Evolutionary conservation across 2,329 filamentous ascomycete genomes (phyloP).

Genomic region (Malbranchea zuffiana): DNA sequence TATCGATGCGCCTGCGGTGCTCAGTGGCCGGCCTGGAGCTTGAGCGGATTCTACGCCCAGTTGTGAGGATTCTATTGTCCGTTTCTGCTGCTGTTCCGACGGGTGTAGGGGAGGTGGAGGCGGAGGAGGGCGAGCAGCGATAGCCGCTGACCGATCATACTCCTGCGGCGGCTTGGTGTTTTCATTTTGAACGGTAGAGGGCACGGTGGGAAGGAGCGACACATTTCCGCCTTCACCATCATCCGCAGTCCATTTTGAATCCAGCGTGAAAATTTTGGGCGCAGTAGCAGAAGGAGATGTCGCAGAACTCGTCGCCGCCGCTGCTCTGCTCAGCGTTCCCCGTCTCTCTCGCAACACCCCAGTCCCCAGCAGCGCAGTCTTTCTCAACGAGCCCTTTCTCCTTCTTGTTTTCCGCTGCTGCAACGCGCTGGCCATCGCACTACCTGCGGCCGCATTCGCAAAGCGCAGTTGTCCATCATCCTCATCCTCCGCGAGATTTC

Average conservation of each 20-base stretch:
- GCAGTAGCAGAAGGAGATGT: neutral
- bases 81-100: constrained; percentile 14
- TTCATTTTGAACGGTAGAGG: neutral
- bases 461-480: constrained; percentile 15
- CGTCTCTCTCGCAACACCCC: constrained; percentile 19
- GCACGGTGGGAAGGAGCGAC: constrained; percentile 2
- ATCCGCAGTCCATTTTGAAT: too few relatives aligned
- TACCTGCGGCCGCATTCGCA: constrained; percentile 12
- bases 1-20: constrained; percentile 46
- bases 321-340: constrained; percentile 4
- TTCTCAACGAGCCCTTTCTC: constrained; percentile 74
- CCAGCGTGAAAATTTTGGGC: too few relatives aligned
- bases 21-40: neutral
- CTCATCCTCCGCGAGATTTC: constrained; percentile 15
- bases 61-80: constrained; percentile 7
- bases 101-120: constrained; percentile 9
- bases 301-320: neutral
- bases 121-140: constrained; percentile 5
- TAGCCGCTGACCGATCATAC: neutral
- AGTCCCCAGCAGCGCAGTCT: constrained; percentile 68
- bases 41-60: too few relatives aligned
- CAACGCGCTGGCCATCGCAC: constrained; percentile 41
- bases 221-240: neutral
- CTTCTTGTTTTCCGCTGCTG: constrained; percentile 50
- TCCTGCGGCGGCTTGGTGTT: neutral